These are phyloP conservation scores for Erysimum cheiranthoides DNA, from an alignment of 345 rosid species.

Conservation along the genomic window DNA sequence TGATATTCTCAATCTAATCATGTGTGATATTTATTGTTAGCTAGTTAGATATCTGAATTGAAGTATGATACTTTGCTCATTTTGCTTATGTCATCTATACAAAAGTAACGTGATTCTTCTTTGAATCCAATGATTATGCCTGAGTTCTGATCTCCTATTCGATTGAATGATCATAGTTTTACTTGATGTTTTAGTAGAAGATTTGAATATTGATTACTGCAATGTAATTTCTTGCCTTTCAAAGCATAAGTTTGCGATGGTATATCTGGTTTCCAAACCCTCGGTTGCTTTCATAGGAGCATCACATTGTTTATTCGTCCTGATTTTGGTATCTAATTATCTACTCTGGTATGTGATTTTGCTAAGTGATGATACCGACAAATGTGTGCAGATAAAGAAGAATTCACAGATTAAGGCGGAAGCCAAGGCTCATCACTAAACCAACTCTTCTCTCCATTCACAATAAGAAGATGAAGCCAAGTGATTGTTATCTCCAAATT, in stretches of 20 bases:
- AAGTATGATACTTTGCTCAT: slow-evolving; percentile 6
- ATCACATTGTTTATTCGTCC: neutral
- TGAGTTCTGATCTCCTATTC: slow-evolving; percentile 16
- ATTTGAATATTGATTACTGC: neutral
- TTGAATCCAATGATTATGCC: neutral
- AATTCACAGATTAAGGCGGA: slow-evolving; percentile 44
- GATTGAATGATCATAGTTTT: slow-evolving; percentile 18
- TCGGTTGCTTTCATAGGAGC: neutral
- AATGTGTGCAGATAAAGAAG: slow-evolving; percentile 42
- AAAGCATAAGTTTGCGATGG: neutral
- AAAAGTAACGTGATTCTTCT: slow-evolving; percentile 2
- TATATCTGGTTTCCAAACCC: neutral
- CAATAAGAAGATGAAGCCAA: slow-evolving; percentile 41
- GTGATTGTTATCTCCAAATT: slow-evolving; percentile 27
- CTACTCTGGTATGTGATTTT: neutral
- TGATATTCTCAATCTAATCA: neutral
- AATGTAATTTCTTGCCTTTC: neutral
- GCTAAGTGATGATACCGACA: slow-evolving; percentile 7
- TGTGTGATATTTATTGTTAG: neutral
- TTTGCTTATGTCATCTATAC: neutral
- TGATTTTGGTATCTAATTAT: neutral
- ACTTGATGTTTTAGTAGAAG: neutral
- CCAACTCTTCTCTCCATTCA: slow-evolving; percentile 12
- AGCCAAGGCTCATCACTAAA: slow-evolving; percentile 49
- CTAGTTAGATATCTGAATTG: neutral